Percentiles rank a stretch among this genome's conserved stretches.
These are phyloP conservation scores for Ceratocystis albifundus DNA, from an alignment of 2,329 filamentous ascomycete genomes.

Conservation along the genomic window DNA sequence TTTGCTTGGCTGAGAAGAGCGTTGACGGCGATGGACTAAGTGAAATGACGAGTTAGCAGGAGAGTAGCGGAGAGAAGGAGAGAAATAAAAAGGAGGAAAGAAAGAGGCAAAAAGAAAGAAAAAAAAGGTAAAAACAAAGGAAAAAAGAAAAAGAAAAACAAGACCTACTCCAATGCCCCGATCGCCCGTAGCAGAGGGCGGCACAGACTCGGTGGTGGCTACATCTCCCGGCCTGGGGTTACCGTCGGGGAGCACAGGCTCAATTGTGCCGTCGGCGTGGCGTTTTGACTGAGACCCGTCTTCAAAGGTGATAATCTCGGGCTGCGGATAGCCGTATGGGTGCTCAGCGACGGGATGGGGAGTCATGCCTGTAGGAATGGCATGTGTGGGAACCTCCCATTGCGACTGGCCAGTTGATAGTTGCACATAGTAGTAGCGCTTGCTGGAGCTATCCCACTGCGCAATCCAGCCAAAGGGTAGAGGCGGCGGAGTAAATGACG, in stretches of 20 bases:
- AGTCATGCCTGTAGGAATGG: slow-evolving; percentile 50
- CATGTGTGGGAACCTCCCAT: slow-evolving; percentile 59
- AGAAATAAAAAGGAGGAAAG: slow-evolving; percentile 25
- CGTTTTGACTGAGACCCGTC: slow-evolving; percentile 52
- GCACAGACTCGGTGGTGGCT: slow-evolving; percentile 20
- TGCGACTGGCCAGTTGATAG: slow-evolving; percentile 60
- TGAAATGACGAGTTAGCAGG: slow-evolving; percentile 3
- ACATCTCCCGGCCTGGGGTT: slow-evolving; percentile 34
- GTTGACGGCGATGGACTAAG: slow-evolving; percentile 50
- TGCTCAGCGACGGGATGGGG: slow-evolving; percentile 46
- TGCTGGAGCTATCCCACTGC: slow-evolving; percentile 53
- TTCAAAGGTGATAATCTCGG: slow-evolving; percentile 49
- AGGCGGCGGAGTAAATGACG: slow-evolving; percentile 47
- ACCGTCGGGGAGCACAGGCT: slow-evolving; percentile 44
- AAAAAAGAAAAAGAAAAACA: slow-evolving; percentile 12
- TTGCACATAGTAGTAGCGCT: slow-evolving; percentile 61
- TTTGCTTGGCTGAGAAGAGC: slow-evolving; percentile 41
- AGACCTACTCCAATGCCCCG: slow-evolving; percentile 53
- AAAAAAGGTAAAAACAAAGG: not conserved
- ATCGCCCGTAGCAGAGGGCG: slow-evolving; percentile 45
- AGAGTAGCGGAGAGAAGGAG: slow-evolving; percentile 26
- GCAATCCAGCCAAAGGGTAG: slow-evolving; percentile 57
- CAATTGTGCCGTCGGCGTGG: slow-evolving; percentile 49
- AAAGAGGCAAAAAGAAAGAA: slow-evolving; percentile 18
- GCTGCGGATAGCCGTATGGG: slow-evolving; percentile 43